Evolutionary conservation across 495 filamentous ascomycete genomes (phyloP).

Genomic region (Penicillium waksmanii): DNA sequence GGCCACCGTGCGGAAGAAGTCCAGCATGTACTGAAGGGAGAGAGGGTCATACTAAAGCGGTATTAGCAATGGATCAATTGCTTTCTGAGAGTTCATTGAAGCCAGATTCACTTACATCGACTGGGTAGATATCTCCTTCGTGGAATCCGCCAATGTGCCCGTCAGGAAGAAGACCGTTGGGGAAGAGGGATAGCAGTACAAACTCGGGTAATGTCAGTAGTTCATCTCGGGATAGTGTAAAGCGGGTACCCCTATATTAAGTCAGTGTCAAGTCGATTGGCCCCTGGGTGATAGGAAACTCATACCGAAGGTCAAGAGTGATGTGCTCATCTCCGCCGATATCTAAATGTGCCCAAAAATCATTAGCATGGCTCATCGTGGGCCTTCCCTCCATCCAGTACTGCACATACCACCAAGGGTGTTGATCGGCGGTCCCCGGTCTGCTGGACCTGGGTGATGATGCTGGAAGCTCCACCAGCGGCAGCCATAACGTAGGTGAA

Average conservation of each 20-base stretch:
- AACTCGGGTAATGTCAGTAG: conserved; percentile 95
- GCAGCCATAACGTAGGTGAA: conserved; percentile 98
- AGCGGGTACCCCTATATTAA: conserved; percentile 76
- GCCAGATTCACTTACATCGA: conserved; percentile 74
- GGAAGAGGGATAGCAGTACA: conserved; percentile 96
- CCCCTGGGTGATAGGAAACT: conserved; percentile 5
- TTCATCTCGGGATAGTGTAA: conserved; percentile 92
- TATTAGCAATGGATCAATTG: conserved; percentile 55
- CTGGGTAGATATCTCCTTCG: conserved; percentile 91
- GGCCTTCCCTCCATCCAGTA: neutral
- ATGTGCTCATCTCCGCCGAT: conserved; percentile 93
- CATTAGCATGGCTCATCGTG: neutral
- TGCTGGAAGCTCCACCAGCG: conserved; percentile 94
- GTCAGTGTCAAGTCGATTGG: conserved; percentile 18
- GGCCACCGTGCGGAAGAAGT: conserved; percentile 95
- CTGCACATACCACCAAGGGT: conserved; percentile 74
- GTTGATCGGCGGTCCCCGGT: conserved; percentile 82
- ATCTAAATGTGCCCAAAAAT: conserved; percentile 52
- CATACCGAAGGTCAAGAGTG: conserved; percentile 88
- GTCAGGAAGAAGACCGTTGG: conserved; percentile 96
- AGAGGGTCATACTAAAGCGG: conserved; percentile 88
- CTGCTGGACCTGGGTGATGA: conserved; percentile 98
- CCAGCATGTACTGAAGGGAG: conserved; percentile 98
- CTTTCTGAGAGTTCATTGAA: neutral
- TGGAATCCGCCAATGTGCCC: conserved; percentile 92